These are phyloP conservation scores for Coniochaeta prunicola DNA, from an alignment of 2,329 filamentous ascomycete species.

Conservation along the genomic window DNA sequence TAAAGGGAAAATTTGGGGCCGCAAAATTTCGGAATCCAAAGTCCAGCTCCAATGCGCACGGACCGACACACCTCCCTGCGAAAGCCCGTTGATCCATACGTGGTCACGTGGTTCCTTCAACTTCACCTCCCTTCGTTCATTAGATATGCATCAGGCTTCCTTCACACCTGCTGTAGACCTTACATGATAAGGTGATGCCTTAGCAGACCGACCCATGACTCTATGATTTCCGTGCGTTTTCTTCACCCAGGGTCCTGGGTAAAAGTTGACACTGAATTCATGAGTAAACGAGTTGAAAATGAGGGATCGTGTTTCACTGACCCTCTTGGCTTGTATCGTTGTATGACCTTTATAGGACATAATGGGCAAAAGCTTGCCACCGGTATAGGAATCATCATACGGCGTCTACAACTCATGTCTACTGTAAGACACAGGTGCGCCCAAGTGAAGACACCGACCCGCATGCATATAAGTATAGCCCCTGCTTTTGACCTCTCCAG, in stretches of 20 bases:
- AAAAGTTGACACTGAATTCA: no score
- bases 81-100: neutral
- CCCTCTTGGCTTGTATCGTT: no score
- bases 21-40: neutral
- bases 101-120: neutral
- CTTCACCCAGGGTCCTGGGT: no score
- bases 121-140: neutral
- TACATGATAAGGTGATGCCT: no score
- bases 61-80: neutral
- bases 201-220: no score
- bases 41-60: neutral
- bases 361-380: neutral
- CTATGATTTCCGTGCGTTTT: no score
- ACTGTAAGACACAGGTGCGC: neutral
- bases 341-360: no score
- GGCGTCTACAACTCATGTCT: neutral
- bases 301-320: no score
- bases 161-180: neutral
- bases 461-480: neutral
- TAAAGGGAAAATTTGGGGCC: neutral
- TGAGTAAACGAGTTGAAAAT: no score
- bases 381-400: neutral
- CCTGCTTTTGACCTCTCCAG: neutral
- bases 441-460: neutral
- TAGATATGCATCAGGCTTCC: neutral